Evolutionary conservation across 2,329 filamentous ascomycete species (phyloP), one percentile per base, ranked within the genome.

Genomic region (Dactylonectria macrodidyma): DNA sequence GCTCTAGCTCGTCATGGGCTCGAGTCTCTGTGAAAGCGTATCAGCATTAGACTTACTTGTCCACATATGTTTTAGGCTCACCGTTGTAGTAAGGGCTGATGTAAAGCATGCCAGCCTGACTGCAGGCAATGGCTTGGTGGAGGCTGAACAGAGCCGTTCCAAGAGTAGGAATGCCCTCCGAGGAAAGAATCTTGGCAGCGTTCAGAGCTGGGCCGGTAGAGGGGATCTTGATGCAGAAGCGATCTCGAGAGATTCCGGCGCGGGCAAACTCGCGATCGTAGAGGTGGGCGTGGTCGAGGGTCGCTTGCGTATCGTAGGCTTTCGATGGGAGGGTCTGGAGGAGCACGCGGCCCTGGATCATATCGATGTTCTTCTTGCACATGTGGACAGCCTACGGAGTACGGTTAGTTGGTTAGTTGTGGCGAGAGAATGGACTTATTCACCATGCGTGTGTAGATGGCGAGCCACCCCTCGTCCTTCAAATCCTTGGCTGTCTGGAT

Each of bases 191-290:
- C 55, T 80, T 82, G 33, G 82, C 83, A 0, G 84, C 84, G 59
- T 82, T 84, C 30, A 87, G 73, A 10, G 83, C 85, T 0, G 84
- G 81, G 0, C 85, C 85, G 0, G 85, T 87, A 30, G 80, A 81
- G 10, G 85, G 85, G 26, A 87, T 86, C 75, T 87, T 87, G 80
- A 87, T 86, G 71, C 82, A 84, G 72, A 83, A 86, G 11, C 83
- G 79, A 64, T 85, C 83, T 19, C 83, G 80, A 3, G 80, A 69
- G 51, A 87, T 83, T 2, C 84, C 84, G 2, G 79, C 82, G 5
- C 77, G 79, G 5, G 80, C 79, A 61, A 87, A 86, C 71, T 87
- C 85, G 4, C 73, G 68, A 50, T 83, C 85, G 70, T 86, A 87
- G 0, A 84, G 75, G 1, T 80, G 82, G 1, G 83, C 84, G 67